Conservation (phyloP, 1,284 basidiomycete genomes). For the Coniferiporia weirii region DNA sequence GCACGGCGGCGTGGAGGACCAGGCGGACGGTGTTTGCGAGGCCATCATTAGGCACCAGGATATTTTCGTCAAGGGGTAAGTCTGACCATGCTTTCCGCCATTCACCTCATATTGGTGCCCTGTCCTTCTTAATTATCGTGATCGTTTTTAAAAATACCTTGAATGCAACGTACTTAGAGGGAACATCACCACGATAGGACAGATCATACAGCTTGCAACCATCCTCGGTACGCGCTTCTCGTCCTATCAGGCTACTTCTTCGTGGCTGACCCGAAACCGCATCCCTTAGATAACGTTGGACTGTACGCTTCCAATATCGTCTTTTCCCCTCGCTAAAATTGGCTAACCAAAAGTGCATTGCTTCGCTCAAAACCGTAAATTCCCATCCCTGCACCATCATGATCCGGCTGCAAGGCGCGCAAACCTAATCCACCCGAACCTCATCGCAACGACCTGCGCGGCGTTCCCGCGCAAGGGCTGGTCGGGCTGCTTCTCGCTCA, state of each 20-base stretch:
- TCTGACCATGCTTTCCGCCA: neutral
- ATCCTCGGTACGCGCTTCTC: constrained; percentile 35
- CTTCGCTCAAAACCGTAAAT: neutral
- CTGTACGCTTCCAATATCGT: constrained; percentile 29
- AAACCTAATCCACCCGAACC: constrained; percentile 38
- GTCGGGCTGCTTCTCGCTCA: constrained; percentile 41
- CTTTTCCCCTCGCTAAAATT: neutral
- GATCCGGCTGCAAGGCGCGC: constrained; percentile 31
- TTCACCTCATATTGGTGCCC: too few relatives aligned
- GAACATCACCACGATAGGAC: constrained; percentile 49
- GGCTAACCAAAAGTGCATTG: neutral
- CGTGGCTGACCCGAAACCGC: neutral
- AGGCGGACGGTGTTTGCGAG: constrained; percentile 53
- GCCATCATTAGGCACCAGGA: constrained; percentile 57
- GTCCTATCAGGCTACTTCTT: neutral
- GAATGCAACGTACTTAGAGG: constrained; percentile 25
- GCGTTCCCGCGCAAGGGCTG: constrained; percentile 43
- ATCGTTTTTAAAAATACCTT: too few relatives aligned
- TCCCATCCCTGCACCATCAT: neutral
- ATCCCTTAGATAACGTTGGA: constrained; percentile 38
- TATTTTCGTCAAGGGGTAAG: constrained; percentile 47
- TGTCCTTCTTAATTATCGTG: too few relatives aligned
- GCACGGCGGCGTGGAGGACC: constrained; percentile 42
- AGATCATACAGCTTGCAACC: constrained; percentile 48
- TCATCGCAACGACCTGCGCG: constrained; percentile 39